A percentile compares a stretch with the other conserved stretches of the same genome.
Conservation (phyloP, 441 rosid genomes). For the Omphalea diandra region DNA sequence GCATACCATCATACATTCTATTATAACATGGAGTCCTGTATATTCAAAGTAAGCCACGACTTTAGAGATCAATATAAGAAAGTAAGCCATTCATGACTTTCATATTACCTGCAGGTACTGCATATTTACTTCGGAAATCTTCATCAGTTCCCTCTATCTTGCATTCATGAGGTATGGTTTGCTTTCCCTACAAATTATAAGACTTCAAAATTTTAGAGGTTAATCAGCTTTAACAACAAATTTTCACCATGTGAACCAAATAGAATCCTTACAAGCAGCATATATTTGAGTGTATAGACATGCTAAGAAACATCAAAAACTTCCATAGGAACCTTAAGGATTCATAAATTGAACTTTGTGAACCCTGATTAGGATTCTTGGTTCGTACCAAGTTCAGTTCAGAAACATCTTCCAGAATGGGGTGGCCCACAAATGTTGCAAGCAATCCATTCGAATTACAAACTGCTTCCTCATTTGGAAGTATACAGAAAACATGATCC, state of each 20-base stretch:
- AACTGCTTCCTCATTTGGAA: constrained; percentile 66
- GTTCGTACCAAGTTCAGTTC: constrained; percentile 53
- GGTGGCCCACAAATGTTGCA: constrained; percentile 88
- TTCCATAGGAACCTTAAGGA: constrained; percentile 3
- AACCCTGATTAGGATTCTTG: constrained; percentile 12
- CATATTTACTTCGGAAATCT: constrained; percentile 40
- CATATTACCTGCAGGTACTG: constrained; percentile 57
- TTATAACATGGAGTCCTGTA: too few species aligned
- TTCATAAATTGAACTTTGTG: not conserved
- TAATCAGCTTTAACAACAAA: not conserved
- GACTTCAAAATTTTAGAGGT: not conserved
- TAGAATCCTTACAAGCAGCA: not conserved
- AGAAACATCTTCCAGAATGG: constrained; percentile 71
- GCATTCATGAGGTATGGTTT: constrained; percentile 32
- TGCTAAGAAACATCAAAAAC: constrained; percentile 1
- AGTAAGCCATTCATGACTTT: constrained; percentile 14
- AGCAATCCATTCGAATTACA: constrained; percentile 62
- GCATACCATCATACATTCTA: too few species aligned
- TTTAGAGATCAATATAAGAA: constrained; percentile 5
- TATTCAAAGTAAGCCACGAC: too few species aligned
- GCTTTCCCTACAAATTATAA: constrained; percentile 47
- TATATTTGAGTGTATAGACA: not conserved
- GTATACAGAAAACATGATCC: constrained; percentile 90
- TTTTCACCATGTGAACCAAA: not conserved
- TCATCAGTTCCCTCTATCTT: constrained; percentile 48